phyloP scores from a whole-genome alignment of 768 basidiomycete species.

The Lactarius trivialis region DNA sequence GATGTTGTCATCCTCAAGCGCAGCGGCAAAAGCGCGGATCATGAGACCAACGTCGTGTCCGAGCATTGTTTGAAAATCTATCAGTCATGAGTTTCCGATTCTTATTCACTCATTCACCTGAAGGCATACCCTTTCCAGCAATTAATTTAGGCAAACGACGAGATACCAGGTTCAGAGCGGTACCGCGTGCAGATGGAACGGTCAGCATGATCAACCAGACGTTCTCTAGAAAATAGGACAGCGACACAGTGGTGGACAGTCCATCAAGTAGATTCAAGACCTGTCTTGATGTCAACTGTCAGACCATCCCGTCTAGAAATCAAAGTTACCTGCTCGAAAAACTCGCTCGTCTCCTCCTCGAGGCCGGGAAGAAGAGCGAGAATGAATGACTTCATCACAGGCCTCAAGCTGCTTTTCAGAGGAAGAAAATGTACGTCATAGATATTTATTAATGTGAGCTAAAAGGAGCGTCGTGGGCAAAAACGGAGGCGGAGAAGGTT shows the following conservation, averaged over 20 bases:
- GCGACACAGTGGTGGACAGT: conserved; percentile 76
- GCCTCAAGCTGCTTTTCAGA: conserved; percentile 70
- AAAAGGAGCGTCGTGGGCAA: conserved; percentile 1
- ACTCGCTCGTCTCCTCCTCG: conserved; percentile 97
- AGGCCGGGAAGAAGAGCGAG: conserved; percentile 89
- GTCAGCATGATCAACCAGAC: conserved; percentile 93
- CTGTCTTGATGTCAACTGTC: conserved; percentile 32
- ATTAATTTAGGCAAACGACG: conserved; percentile 68
- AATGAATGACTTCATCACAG: conserved; percentile 91
- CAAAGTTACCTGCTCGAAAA: conserved; percentile 73
- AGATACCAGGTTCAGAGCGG: conserved; percentile 81
- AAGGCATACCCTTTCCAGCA: conserved; percentile 56
- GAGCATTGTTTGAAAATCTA: conserved; percentile 63
- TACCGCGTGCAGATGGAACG: conserved; percentile 75
- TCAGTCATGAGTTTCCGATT: background rate
- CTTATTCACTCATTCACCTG: background rate
- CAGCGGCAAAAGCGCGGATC: conserved; percentile 87
- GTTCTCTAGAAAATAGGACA: conserved; percentile 91
- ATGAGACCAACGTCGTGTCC: conserved; percentile 88
- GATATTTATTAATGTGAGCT: conserved; percentile 86
- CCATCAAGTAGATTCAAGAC: conserved; percentile 75
- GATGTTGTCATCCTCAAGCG: conserved; percentile 89
- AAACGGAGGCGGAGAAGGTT: background rate
- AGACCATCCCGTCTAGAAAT: background rate
- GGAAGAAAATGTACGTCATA: conserved; percentile 92